phyloP scores from a whole-genome alignment of 75 land plant genomes.

The Larix kaempferi region DNA sequence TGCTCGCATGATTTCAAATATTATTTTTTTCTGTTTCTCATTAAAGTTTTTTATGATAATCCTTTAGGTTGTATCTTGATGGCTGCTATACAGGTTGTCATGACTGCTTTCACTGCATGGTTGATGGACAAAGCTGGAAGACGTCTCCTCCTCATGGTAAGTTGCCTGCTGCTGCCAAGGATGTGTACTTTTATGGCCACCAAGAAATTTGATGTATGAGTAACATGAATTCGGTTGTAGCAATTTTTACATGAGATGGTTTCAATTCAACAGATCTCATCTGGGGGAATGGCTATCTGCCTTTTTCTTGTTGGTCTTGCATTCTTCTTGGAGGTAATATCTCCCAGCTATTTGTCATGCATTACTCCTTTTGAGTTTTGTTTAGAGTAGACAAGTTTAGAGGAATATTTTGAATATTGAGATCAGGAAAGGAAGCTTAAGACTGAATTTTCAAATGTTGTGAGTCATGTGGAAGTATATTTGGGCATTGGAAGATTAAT shows the following conservation, averaged over 20 bases:
- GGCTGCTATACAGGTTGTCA: conserved; percentile 47
- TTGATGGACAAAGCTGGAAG: conserved; percentile 81
- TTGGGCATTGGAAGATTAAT: not conserved
- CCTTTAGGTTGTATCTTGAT: no score
- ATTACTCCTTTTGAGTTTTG: no score
- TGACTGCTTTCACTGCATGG: conserved; percentile 65
- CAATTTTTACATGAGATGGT: no score
- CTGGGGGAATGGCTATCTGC: conserved; percentile 65
- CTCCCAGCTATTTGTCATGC: not conserved
- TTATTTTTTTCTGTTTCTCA: no score
- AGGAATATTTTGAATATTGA: not conserved
- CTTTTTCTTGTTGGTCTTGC: conserved; percentile 70
- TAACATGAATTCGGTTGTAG: no score
- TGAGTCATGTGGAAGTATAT: not conserved
- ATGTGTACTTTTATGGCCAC: no score
- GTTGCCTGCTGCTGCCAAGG: not conserved
- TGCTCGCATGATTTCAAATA: not conserved
- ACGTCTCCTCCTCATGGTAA: conserved; percentile 70
- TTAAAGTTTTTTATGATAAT: no score
- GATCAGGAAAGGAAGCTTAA: not conserved
- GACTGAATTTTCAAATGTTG: not conserved
- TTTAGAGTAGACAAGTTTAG: no score
- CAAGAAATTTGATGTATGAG: no score
- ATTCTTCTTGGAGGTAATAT: conserved; percentile 66
- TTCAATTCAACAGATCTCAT: conserved; percentile 52